These are phyloP conservation scores for Diplodia mutila DNA, from an alignment of 2,329 filamentous ascomycete species.

Conservation along the genomic window DNA sequence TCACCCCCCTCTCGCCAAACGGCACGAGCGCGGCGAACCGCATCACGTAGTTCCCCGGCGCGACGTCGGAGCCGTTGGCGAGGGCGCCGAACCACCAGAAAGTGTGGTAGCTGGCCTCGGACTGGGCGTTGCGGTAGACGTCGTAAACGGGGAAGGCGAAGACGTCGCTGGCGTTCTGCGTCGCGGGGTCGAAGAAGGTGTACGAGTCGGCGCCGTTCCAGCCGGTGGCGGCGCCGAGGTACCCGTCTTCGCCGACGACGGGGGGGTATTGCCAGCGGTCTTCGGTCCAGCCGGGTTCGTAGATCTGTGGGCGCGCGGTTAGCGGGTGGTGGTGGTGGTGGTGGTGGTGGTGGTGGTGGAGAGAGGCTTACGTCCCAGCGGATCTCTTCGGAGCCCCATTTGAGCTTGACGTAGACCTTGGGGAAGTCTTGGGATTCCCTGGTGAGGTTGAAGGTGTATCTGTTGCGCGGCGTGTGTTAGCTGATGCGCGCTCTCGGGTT, in stretches of 20 bases:
- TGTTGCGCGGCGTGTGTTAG: neutral
- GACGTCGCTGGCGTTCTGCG: slow-evolving; percentile 33
- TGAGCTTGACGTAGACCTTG: slow-evolving; percentile 9
- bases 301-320: slow-evolving; percentile 31
- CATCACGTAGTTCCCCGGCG: slow-evolving; percentile 32
- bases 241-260: slow-evolving; percentile 34
- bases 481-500: no score
- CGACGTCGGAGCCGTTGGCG: slow-evolving; percentile 35
- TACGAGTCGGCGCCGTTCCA: slow-evolving; percentile 29
- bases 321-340: neutral
- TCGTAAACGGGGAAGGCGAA: slow-evolving; percentile 32
- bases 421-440: slow-evolving; percentile 9
- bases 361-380: slow-evolving; percentile 5
- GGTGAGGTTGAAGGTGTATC: slow-evolving; percentile 21
- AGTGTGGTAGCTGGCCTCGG: neutral
- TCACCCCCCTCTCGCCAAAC: slow-evolving; percentile 31
- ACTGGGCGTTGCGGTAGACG: slow-evolving; percentile 27
- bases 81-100: slow-evolving; percentile 38
- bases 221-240: slow-evolving; percentile 35
- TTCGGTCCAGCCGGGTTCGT: slow-evolving; percentile 34
- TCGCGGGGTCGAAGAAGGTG: slow-evolving; percentile 30
- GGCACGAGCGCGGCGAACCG: slow-evolving; percentile 36
- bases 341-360: neutral
- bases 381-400: slow-evolving; percentile 8
- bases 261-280: slow-evolving; percentile 36